Conservation (phyloP, 805 yeast species). For the Metschnikowia vanudenii region DNA sequence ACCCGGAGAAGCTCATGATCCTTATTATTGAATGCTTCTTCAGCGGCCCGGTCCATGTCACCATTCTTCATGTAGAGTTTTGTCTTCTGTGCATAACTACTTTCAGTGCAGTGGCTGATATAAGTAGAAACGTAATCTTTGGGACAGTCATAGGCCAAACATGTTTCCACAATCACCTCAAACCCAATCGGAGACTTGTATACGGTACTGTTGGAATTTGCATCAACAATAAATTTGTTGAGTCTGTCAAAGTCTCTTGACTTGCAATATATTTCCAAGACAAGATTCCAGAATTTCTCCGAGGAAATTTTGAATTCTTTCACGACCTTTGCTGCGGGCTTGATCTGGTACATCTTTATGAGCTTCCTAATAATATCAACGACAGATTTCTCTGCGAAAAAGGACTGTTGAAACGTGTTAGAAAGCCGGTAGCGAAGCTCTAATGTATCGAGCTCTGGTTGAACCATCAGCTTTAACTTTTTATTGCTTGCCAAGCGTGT, state of each 20-base stretch:
- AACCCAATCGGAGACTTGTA: conserved; percentile 70
- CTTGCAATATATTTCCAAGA: conserved; percentile 47
- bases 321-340: conserved; percentile 47
- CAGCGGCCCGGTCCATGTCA: conserved; percentile 50
- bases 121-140: conserved; percentile 59
- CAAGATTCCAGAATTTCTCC: conserved; percentile 53
- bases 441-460: conserved; percentile 31
- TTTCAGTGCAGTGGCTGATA: conserved; percentile 49
- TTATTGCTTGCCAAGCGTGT: conserved; percentile 16
- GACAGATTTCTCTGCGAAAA: conserved; percentile 29
- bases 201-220: conserved; percentile 21
- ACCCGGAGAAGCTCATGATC: conserved; percentile 26
- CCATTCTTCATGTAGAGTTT: conserved; percentile 52
- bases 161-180: conserved; percentile 56
- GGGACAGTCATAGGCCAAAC: conserved; percentile 51
- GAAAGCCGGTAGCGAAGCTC: conserved; percentile 33
- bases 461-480: conserved; percentile 23
- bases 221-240: conserved; percentile 30
- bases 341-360: conserved; percentile 45
- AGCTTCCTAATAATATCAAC: conserved; percentile 26
- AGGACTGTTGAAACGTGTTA: conserved; percentile 34
- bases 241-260: conserved; percentile 55
- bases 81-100: conserved; percentile 46
- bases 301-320: conserved; percentile 58
- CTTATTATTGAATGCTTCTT: conserved; percentile 45